These are phyloP conservation scores for Microthyrium microscopicum DNA, from an alignment of 2,329 filamentous ascomycete genomes.

Conservation along the genomic window DNA sequence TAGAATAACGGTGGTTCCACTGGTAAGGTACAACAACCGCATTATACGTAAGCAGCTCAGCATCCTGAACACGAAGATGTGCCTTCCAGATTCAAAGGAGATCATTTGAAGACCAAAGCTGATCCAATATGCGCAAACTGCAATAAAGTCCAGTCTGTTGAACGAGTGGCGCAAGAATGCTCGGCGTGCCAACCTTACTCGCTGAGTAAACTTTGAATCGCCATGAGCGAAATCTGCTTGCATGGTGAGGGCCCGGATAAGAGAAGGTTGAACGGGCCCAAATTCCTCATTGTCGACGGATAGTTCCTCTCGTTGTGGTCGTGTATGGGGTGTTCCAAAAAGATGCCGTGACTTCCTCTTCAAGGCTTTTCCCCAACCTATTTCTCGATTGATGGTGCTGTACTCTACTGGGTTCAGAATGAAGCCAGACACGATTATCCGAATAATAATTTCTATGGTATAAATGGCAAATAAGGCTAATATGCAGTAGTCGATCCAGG, in stretches of 20 bases:
- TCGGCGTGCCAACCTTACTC: conserved; percentile 70
- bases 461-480: conserved; percentile 77
- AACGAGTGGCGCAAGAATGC: conserved; percentile 92
- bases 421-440: conserved; percentile 85
- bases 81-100: conserved; percentile 49
- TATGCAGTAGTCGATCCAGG: conserved; percentile 61
- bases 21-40: conserved; percentile 76
- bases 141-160: conserved; percentile 87
- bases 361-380: conserved; percentile 58
- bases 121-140: conserved; percentile 90
- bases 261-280: conserved; percentile 37
- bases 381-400: conserved; percentile 68
- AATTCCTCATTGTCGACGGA: conserved; percentile 15
- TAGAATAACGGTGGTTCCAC: conserved; percentile 83
- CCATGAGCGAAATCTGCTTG: conserved; percentile 13
- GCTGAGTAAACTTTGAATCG: conserved; percentile 60
- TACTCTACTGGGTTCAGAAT: conserved; percentile 83
- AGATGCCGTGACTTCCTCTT: conserved; percentile 59
- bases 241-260: conserved; percentile 59
- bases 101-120: conserved; percentile 58
- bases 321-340: conserved; percentile 6
- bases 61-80: conserved; percentile 90
- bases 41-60: conserved; percentile 87
- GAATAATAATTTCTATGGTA: conserved; percentile 66
- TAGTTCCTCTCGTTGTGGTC: conserved; percentile 25